Evolutionary conservation across 441 rosid species (phyloP), one percentile per base, ranked within the genome.

Genomic region (Hura crepitans): DNA sequence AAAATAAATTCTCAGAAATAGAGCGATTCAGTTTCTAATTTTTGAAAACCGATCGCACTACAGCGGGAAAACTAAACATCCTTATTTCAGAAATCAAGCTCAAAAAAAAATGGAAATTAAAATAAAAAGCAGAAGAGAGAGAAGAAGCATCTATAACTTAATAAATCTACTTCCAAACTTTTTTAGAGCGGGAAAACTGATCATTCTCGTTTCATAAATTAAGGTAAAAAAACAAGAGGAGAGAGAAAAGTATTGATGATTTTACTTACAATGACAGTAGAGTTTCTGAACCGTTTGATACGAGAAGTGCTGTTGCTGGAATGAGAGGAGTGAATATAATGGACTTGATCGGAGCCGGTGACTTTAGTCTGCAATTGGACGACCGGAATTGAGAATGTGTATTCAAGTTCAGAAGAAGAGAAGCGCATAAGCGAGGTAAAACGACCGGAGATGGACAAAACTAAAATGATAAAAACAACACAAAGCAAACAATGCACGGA

Each of bases 331-430:
- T 6, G 25, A 55, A 76, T 66, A 8, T 65, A 81, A 27, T 8
- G 79, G 66, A 60, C 69, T 12, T 70, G 80, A 79, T 68, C 85
- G 23, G 81, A 62, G 43, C 43, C 8, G 57, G 76, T 27, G 58
- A 58, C 72, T 7, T 63, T 42, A 35, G 79, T 72, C 42, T 75
- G 87, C 55, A 80, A 63, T 59, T 78, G 73, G 47, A 47, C 47
- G 13, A 68, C n/a, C 2, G 80, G 74, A 18, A 68, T 10, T 5
- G 82, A 43, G 49, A 51, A 33, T 31, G 65, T 43, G 46, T 65
- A 57, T 30, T 72, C 59, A 61, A 72, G 51, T 49, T 74, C 74
- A 0, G 62, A 43, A 54, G 70, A 3, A 12, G 79, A 68, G 47
- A 61, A 74, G 60, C 27, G 28, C 2, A 28, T 33, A 14, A 61